phyloP scores from a whole-genome alignment of 176 grass and related monocot genomes.

The Ensete ventricosum region DNA sequence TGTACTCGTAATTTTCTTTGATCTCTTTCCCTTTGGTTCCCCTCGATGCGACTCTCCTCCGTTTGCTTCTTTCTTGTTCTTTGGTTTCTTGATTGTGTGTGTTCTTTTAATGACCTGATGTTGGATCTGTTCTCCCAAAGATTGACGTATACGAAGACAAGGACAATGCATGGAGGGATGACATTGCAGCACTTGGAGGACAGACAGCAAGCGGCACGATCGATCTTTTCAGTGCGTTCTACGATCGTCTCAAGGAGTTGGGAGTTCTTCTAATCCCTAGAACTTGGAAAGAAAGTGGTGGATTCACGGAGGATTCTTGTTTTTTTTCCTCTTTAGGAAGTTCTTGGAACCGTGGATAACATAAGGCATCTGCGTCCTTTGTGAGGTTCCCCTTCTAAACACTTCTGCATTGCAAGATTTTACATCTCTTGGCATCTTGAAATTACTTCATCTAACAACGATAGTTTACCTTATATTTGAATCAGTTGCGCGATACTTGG shows the following conservation, averaged over 20 bases:
- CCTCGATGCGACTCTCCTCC: too few species aligned
- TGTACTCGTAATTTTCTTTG: constrained; percentile 43
- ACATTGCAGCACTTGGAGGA: constrained; percentile 55
- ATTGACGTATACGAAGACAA: constrained; percentile 82
- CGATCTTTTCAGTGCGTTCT: constrained; percentile 44
- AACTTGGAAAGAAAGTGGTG: background rate
- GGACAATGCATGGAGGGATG: constrained; percentile 75
- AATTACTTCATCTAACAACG: too few species aligned
- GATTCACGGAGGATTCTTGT: too few species aligned
- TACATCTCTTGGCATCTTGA: too few species aligned
- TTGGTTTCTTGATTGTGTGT: background rate
- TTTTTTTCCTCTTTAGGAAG: too few species aligned
- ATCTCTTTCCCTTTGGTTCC: background rate
- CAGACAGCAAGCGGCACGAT: constrained; percentile 24
- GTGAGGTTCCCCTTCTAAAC: background rate
- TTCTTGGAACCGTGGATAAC: too few species aligned
- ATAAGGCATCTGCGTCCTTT: background rate
- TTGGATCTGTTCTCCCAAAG: constrained; percentile 26
- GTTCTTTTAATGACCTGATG: constrained; percentile 1
- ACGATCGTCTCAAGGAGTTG: constrained; percentile 80
- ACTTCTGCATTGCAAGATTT: background rate
- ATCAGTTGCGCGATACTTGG: background rate
- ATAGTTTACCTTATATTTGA: too few species aligned
- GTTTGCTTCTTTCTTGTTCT: background rate
- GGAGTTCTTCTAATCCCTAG: background rate